Conservation (phyloP, 768 basidiomycete genomes). For the Phaeotremella skinneri region DNA sequence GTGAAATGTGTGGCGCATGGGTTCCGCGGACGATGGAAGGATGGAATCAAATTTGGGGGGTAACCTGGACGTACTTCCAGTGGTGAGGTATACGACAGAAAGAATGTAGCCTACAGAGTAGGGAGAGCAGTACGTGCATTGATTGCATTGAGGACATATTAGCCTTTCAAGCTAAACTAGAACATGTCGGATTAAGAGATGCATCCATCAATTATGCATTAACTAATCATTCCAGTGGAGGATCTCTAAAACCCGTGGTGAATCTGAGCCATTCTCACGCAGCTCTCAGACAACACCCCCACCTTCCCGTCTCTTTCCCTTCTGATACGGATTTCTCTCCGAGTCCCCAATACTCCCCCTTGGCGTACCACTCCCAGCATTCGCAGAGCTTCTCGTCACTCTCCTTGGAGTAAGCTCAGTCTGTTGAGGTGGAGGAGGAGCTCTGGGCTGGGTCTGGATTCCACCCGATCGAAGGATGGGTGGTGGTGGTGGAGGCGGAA, state of each 20-base stretch:
- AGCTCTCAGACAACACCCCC: constrained; percentile 37
- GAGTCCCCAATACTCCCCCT: constrained; percentile 35
- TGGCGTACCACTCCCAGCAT: constrained; percentile 7
- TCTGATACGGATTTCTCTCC: constrained; percentile 43
- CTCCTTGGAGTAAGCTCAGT: constrained; percentile 29
- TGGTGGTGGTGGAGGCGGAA: constrained; percentile 48
- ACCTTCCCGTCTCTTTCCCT: constrained; percentile 30
- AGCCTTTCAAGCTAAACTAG: too few relatives aligned
- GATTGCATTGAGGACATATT: too few relatives aligned
- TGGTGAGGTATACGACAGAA: too few relatives aligned
- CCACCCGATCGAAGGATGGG: constrained; percentile 40
- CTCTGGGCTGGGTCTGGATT: constrained; percentile 19
- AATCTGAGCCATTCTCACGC: too few relatives aligned
- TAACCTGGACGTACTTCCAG: background rate
- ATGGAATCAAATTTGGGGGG: constrained; percentile 7
- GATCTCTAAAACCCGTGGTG: too few relatives aligned
- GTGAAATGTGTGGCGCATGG: constrained; percentile 17
- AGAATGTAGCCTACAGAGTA: too few relatives aligned
- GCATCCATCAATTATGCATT: background rate
- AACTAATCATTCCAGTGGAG: too few relatives aligned
- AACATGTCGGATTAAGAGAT: too few relatives aligned
- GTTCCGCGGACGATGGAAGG: constrained; percentile 21
- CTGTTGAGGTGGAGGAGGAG: constrained; percentile 13
- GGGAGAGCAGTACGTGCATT: too few relatives aligned
- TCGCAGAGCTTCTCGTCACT: constrained; percentile 37